phyloP scores from a whole-genome alignment of 371 early-diverging fungal genomes.

The Saksenaea vasiformis region DNA sequence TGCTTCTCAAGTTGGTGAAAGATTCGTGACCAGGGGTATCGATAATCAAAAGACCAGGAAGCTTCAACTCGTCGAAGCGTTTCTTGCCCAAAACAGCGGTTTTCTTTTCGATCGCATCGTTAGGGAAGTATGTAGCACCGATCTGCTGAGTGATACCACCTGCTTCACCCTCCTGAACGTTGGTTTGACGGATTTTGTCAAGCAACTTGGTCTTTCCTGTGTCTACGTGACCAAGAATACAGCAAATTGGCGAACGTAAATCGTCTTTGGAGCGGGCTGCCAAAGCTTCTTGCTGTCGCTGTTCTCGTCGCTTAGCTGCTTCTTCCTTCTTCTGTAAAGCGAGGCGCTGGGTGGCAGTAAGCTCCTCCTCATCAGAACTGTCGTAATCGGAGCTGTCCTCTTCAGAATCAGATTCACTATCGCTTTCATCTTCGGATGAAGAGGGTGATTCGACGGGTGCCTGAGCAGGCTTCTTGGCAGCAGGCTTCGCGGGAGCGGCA shows the following conservation, averaged over 20 bases:
- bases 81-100: slow-evolving; percentile 73
- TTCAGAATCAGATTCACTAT: slow-evolving; percentile 50
- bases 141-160: slow-evolving; percentile 99
- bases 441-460: slow-evolving; percentile 8
- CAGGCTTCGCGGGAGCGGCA: slow-evolving; percentile 7
- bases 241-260: slow-evolving; percentile 98
- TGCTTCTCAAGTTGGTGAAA: slow-evolving; percentile 97
- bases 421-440: slow-evolving; percentile 39
- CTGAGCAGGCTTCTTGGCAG: slow-evolving; percentile 40
- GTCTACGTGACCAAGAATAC: slow-evolving; percentile 99
- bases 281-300: slow-evolving; percentile 78
- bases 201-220: slow-evolving; percentile 98
- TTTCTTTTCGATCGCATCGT: slow-evolving; percentile 91
- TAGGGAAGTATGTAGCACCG: slow-evolving; percentile 99
- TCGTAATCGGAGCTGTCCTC: slow-evolving; percentile 51
- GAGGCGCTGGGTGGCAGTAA: slow-evolving; percentile 58
- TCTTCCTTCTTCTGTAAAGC: slow-evolving; percentile 78
- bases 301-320: slow-evolving; percentile 76
- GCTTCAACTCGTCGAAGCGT: slow-evolving; percentile 61
- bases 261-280: slow-evolving; percentile 87
- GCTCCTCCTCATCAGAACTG: slow-evolving; percentile 67
- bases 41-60: slow-evolving; percentile 99
- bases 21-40: slow-evolving; percentile 99
- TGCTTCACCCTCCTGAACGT: slow-evolving; percentile 99
- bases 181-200: slow-evolving; percentile 99